These are phyloP conservation scores for Lachancea lanzarotensis DNA, from an alignment of 805 yeast species.

Conservation along the genomic window DNA sequence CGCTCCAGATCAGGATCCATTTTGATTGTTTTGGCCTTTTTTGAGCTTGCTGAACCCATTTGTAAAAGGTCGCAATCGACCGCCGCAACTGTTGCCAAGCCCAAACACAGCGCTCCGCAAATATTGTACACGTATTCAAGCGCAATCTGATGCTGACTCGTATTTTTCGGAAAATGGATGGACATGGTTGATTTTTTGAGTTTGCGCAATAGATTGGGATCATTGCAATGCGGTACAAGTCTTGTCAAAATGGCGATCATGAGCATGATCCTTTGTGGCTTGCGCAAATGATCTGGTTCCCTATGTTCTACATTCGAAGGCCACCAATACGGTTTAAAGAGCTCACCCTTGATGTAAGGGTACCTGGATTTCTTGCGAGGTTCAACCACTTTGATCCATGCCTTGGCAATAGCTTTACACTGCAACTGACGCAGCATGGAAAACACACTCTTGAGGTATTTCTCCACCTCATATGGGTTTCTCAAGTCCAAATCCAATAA, in stretches of 20 bases:
- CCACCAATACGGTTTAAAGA: conserved; percentile 65
- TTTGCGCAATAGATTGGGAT: conserved; percentile 13
- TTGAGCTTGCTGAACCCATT: background rate
- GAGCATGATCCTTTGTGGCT: conserved; percentile 47
- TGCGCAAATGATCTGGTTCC: conserved; percentile 70
- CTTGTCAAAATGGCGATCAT: conserved; percentile 36
- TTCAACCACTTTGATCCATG: conserved; percentile 60
- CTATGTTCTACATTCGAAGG: conserved; percentile 50
- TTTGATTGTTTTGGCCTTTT: background rate
- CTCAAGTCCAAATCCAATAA: conserved; percentile 4
- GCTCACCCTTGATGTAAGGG: conserved; percentile 54
- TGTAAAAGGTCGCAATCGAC: background rate
- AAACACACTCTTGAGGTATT: conserved; percentile 23
- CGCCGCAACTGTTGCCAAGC: background rate
- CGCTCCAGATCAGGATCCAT: conserved; percentile 1
- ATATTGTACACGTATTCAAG: conserved; percentile 16
- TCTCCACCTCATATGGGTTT: conserved; percentile 5
- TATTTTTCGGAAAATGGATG: conserved; percentile 13
- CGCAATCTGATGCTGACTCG: conserved; percentile 8
- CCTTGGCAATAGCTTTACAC: conserved; percentile 58
- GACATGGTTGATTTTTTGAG: conserved; percentile 15
- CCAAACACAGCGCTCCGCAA: conserved; percentile 11
- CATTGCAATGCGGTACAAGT: conserved; percentile 15
- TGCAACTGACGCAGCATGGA: conserved; percentile 42
- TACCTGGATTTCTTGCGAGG: conserved; percentile 57